Evolutionary conservation across 2,329 filamentous ascomycete genomes (phyloP), one percentile per base, ranked within the genome.

Genomic region (Ophiostoma himal-ulmi): DNA sequence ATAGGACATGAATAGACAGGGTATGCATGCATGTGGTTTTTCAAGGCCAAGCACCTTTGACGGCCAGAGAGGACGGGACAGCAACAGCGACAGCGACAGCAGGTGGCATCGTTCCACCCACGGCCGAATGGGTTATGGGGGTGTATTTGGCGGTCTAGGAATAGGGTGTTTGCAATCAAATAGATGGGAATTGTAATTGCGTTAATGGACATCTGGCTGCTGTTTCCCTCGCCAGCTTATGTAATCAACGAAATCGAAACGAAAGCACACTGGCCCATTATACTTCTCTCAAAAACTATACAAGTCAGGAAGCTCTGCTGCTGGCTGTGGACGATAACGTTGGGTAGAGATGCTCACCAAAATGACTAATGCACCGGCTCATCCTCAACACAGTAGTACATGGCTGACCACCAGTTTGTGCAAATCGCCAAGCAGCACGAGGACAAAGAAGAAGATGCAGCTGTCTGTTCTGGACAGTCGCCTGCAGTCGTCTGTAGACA

Each of bases 51-150:
- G 57, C 26, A 11, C 7, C 22, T 36, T 17, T 62, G 52, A 34
- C 57, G 14, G 36, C 17, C 44, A 48, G 30, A 30, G 30, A 30
- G 17, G 57, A 30, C 52, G 52, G 57, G 44, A 6, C 14, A 34
- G 57, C 22, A 20, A 7, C 44, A 48, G 44, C 44, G 17, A 48
- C 44, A 48, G 44, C 17, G 44, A 48, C 44, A 20, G 26, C 57
- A 57, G 52, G 52, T 57, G 52, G 52, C 52, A 57, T 68, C 52
- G 65, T 71, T 65, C 68, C 70, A 71, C 70, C 70, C 54, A 71
- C 70, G 70, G 70, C 65, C 64, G 70, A 71, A 69, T 68, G 68
- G 54, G 41, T n/a, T 20, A 37, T 48, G 17, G 44, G 44, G 44
- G 44, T 20, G 44, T 48, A 20, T 20, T 48, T 48, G 1, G 11